Evolutionary conservation across 2,329 filamentous ascomycete species (phyloP).

Genomic region (Alternaria consortialis): DNA sequence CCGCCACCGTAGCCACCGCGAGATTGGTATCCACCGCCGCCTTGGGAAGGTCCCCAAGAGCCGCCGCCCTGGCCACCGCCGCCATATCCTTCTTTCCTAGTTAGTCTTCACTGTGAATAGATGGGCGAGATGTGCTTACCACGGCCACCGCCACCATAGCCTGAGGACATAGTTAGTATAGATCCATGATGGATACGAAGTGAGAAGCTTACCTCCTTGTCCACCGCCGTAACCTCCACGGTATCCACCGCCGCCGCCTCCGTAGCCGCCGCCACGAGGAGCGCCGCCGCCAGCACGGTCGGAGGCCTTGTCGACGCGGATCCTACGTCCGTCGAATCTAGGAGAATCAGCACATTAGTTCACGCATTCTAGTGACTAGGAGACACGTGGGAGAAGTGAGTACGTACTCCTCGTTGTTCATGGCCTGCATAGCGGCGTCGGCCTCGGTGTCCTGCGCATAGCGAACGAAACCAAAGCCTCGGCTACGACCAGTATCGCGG

Average conservation of each 20-base stretch:
- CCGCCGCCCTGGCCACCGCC: slow-evolving; percentile 41
- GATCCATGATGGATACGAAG: not conserved
- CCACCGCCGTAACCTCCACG: slow-evolving; percentile 38
- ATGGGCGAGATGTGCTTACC: slow-evolving; percentile 35
- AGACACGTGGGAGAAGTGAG: not conserved
- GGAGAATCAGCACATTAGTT: slow-evolving; percentile 22
- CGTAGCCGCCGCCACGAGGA: slow-evolving; percentile 46
- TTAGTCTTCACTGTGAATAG: slow-evolving; percentile 9
- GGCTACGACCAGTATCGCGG: slow-evolving; percentile 93
- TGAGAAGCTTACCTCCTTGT: slow-evolving; percentile 29
- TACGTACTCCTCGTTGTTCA: slow-evolving; percentile 86
- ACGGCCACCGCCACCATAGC: slow-evolving; percentile 41
- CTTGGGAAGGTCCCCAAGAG: slow-evolving; percentile 31
- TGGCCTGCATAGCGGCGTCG: slow-evolving; percentile 75
- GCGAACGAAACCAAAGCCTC: slow-evolving; percentile 96
- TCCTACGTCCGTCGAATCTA: slow-evolving; percentile 92
- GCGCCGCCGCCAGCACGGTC: slow-evolving; percentile 70
- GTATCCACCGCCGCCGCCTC: slow-evolving; percentile 42
- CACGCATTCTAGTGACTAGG: not conserved
- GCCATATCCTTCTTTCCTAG: slow-evolving; percentile 21
- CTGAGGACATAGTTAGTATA: slow-evolving; percentile 16
- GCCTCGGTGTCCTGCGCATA: slow-evolving; percentile 81
- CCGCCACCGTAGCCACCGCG: slow-evolving; percentile 45
- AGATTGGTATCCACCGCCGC: slow-evolving; percentile 42
- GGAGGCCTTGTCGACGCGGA: slow-evolving; percentile 95